Base-by-base conservation (phyloP, 1,139 yeast species). In the Diutina mesorugosa region DNA sequence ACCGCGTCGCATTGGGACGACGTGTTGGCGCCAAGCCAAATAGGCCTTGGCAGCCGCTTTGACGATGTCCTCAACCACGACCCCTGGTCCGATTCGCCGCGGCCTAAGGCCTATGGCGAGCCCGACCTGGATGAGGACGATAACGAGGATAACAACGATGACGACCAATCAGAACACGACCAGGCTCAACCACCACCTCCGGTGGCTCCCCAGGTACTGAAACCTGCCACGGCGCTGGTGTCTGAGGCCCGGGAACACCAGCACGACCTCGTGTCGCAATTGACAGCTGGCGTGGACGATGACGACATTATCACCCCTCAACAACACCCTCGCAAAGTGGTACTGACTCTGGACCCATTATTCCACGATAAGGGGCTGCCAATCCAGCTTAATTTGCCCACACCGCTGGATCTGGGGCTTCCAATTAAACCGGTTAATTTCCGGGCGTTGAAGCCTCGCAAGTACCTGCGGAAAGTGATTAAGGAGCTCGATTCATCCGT, bases 1-100 rank as follows among this genome's bases (percentile, higher is more conserved):
- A 65, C 68, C 3, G 68, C 69, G 6, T 66, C 69, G n/a, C 68
- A 65, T 51, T 67, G 70, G 70, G 70, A 66, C 55, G 69, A 66
- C 50, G 67, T 66, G 8, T 58, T 66, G 38, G 56, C 65, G 21
- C 65, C 68, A 12, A 55, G 54, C 8, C 56, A 56, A 26, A 56
- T 57, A 59, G 51, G 54, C 55, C 8, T 45, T 55, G 16, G 26
- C 51, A 14, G 53, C 59, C 3, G 62, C 65, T 2, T 62, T 64
- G 45, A 50, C 6, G 45, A 50, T 35, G 62, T 62, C 16, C 56
- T 67, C 55, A 61, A 62, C 58, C 69, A 66, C 60, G 71, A 69
- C 16, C 45, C 53, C 55, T 72, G 72, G 60, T 62, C 63, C 54
- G 67, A 65, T 41, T 63, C 59, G 65, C 32, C 61, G 66, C 16